Percentiles rank a stretch among this genome's conserved stretches.
Conservation (phyloP, 768 basidiomycete genomes). For the Asterophora parasitica region DNA sequence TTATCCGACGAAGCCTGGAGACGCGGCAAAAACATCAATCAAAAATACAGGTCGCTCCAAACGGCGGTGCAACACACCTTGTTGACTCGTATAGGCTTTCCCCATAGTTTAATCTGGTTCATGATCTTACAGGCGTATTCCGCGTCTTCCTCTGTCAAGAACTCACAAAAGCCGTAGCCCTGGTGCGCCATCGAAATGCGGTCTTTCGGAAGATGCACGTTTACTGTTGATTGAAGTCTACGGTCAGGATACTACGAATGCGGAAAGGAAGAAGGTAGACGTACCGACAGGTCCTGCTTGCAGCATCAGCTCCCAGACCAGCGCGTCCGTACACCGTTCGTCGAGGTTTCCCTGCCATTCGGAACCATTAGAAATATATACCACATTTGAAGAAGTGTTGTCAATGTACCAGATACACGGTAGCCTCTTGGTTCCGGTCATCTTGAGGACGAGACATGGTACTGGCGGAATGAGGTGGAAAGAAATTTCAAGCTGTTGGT, state of each 20-base stretch:
- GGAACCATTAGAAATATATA: conserved; percentile 7
- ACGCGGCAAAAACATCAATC: conserved; percentile 1
- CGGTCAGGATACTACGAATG: background rate
- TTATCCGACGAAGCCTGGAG: conserved; percentile 92
- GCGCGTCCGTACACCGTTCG: conserved; percentile 88
- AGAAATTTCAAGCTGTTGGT: background rate
- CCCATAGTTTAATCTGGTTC: conserved; percentile 99
- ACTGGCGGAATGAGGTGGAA: conserved; percentile 9
- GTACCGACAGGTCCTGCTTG: conserved; percentile 98
- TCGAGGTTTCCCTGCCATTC: conserved; percentile 84
- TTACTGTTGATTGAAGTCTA: conserved; percentile 48
- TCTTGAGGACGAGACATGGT: conserved; percentile 71
- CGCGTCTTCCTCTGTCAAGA: conserved; percentile 97
- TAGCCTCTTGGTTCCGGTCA: conserved; percentile 89
- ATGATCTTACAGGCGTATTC: conserved; percentile 99
- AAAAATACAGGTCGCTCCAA: background rate
- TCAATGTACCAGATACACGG: conserved; percentile 70
- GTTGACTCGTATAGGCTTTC: conserved; percentile 97
- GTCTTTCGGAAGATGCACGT: conserved; percentile 97
- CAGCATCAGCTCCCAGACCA: conserved; percentile 98
- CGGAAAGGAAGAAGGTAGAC: conserved; percentile 25
- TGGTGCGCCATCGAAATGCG: conserved; percentile 98
- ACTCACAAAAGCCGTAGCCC: conserved; percentile 99
- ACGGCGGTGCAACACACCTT: conserved; percentile 58
- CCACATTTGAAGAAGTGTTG: background rate